Evolutionary conservation across 352 stramenopile species (phyloP).

Genomic region (Blastocystis sp.): DNA sequence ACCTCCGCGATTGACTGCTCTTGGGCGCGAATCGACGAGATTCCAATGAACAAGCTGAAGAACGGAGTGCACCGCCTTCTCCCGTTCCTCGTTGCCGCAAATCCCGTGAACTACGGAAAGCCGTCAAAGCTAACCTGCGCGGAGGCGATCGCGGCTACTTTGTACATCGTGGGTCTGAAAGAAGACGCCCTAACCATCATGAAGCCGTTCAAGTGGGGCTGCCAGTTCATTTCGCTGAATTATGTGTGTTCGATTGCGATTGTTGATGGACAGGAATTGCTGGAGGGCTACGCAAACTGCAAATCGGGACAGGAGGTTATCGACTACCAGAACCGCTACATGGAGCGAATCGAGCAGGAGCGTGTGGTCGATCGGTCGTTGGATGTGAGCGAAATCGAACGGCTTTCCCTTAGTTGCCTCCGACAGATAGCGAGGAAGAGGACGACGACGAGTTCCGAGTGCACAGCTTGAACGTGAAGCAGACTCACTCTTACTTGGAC

Average conservation of each 20-base stretch:
- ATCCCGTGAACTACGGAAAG: constrained; percentile 95
- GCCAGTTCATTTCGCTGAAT: constrained; percentile 61
- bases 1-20: constrained; percentile 91
- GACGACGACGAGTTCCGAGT: constrained; percentile 66
- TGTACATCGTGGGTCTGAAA: constrained; percentile 86
- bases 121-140: constrained; percentile 86
- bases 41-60: constrained; percentile 82
- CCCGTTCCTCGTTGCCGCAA: constrained; percentile 90
- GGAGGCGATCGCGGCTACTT: constrained; percentile 85
- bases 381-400: background rate
- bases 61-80: constrained; percentile 83
- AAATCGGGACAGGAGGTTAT: constrained; percentile 69
- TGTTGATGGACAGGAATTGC: constrained; percentile 50
- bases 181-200: constrained; percentile 76
- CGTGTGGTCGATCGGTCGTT: background rate
- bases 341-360: constrained; percentile 46
- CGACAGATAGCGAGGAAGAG: constrained; percentile 58
- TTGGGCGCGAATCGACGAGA: constrained; percentile 86
- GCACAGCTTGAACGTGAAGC: constrained; percentile 65
- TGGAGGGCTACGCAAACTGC: constrained; percentile 73
- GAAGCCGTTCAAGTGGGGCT: constrained; percentile 79
- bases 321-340: constrained; percentile 64
- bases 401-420: background rate
- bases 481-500: constrained; percentile 66
- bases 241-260: background rate